phyloP scores from a whole-genome alignment of 23 red algal genomes.

The Chondrus crispus region DNA sequence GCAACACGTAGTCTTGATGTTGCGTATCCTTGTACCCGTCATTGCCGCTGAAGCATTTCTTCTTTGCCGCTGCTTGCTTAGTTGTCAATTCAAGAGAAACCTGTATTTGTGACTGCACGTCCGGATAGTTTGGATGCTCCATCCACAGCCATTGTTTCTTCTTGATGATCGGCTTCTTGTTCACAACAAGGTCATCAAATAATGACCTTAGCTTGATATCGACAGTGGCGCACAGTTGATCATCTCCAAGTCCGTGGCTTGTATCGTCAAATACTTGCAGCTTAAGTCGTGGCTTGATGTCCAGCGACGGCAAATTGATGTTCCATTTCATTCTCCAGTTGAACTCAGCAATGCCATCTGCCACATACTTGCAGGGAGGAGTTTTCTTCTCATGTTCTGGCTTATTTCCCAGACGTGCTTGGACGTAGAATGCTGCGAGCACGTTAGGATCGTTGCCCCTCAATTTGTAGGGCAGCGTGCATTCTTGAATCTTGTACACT shows the following conservation, averaged over 20 bases:
- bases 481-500: conserved; percentile 71
- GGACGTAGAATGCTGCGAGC: conserved; percentile 60
- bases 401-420: conserved; percentile 58
- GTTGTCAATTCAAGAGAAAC: conserved; percentile 72
- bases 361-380: conserved; percentile 65
- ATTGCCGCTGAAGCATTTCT: conserved; percentile 71
- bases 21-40: conserved; percentile 57
- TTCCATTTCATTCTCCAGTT: conserved; percentile 83
- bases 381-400: conserved; percentile 52
- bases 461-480: conserved; percentile 53
- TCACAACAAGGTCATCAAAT: conserved; percentile 66
- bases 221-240: conserved; percentile 58
- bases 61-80: conserved; percentile 43
- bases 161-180: conserved; percentile 52
- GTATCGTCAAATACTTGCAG: conserved; percentile 78
- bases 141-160: conserved; percentile 74
- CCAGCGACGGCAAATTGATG: conserved; percentile 53
- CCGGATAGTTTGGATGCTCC: conserved; percentile 74
- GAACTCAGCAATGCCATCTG: conserved; percentile 66
- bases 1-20: conserved; percentile 73
- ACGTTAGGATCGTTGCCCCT: conserved; percentile 32
- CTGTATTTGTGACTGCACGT: conserved; percentile 51
- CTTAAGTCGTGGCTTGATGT: conserved; percentile 80
- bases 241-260: conserved; percentile 50
- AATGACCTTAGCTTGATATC: conserved; percentile 79